phyloP scores from a whole-genome alignment of 345 rosid species.

The Streptanthus diversifolius region DNA sequence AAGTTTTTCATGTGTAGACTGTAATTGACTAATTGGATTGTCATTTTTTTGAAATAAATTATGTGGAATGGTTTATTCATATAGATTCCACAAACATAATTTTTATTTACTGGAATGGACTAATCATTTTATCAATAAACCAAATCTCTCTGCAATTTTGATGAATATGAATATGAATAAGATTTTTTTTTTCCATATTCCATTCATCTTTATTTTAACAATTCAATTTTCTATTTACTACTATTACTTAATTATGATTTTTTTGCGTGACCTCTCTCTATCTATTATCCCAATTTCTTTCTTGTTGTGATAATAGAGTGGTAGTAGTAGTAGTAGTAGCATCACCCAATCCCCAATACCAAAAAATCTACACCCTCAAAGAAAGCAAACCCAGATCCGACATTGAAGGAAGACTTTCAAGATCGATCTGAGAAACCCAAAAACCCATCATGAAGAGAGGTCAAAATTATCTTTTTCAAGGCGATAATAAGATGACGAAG shows the following conservation, averaged over 20 bases:
- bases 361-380: slow-evolving; percentile 40
- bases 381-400: slow-evolving; percentile 17
- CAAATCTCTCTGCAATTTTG: no score
- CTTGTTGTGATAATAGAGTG: slow-evolving; percentile 21
- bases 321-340: not conserved
- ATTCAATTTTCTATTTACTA: no score
- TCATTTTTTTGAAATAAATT: no score
- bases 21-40: no score
- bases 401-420: not conserved
- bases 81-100: no score
- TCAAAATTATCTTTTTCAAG: slow-evolving; percentile 23
- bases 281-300: not conserved
- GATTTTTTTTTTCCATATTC: no score
- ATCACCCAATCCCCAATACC: slow-evolving; percentile 34
- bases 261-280: not conserved
- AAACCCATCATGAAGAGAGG: slow-evolving; percentile 44
- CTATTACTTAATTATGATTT: not conserved
- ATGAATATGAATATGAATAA: no score
- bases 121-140: no score
- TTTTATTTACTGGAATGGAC: no score
- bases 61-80: no score
- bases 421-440: not conserved
- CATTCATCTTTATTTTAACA: no score
- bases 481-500: slow-evolving; percentile 38
- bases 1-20: no score